phyloP scores from a whole-genome alignment of 1,139 yeast species.

The Taphrina populina region DNA sequence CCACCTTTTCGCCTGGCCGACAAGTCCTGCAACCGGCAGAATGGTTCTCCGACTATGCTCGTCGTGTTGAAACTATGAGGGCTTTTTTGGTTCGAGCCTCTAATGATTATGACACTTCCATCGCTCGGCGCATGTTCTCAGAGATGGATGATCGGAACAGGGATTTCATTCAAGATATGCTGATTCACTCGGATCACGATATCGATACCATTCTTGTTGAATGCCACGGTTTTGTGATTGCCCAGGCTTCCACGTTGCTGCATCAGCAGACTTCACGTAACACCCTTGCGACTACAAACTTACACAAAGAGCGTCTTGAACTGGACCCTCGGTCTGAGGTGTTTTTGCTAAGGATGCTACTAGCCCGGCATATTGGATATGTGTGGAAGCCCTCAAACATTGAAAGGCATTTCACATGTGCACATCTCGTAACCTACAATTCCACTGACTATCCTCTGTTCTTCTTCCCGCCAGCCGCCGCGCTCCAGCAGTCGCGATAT shows the following conservation, averaged over 20 bases:
- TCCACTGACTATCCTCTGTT: constrained; percentile 17
- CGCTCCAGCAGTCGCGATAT: background rate
- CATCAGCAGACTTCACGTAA: background rate
- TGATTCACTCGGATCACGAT: background rate
- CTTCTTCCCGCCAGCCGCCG: constrained; percentile 12
- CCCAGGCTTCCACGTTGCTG: background rate
- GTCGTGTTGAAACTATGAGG: background rate
- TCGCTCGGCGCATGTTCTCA: constrained; percentile 1
- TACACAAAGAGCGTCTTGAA: background rate
- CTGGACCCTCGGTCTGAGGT: constrained; percentile 23
- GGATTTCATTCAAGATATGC: background rate
- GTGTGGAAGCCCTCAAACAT: background rate
- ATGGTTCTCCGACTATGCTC: constrained; percentile 2
- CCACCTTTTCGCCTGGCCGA: background rate
- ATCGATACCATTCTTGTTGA: constrained; percentile 3
- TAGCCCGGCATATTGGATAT: constrained; percentile 11
- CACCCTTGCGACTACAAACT: too few relatives aligned
- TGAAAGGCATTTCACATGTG: constrained; percentile 7
- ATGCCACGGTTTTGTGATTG: constrained; percentile 8
- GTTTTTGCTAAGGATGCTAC: constrained; percentile 10
- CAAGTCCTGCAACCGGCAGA: background rate
- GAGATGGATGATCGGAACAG: constrained; percentile 17
- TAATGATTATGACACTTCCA: constrained; percentile 3
- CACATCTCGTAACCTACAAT: constrained; percentile 18
- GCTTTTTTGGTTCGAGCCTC: constrained; percentile 10